Evolutionary conservation across 108 stramenopile species (phyloP).

Genomic region (Pseudonitzschia multiseries): DNA sequence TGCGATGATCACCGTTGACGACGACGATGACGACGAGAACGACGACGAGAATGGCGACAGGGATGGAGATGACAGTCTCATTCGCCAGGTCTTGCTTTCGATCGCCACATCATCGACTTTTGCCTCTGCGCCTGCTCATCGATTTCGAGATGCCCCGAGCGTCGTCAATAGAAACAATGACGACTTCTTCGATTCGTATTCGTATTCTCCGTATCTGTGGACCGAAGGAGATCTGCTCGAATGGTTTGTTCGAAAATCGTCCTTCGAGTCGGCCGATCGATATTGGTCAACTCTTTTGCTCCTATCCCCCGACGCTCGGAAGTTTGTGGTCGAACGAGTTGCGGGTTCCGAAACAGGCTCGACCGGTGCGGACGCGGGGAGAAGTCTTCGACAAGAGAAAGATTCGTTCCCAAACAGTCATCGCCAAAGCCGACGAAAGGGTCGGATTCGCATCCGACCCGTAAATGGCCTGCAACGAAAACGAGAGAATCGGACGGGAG

Average conservation of each 20-base stretch:
- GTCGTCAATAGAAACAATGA: neutral
- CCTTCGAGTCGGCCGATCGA: neutral
- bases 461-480: neutral
- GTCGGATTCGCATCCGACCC: neutral
- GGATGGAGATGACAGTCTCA: slow-evolving; percentile 1
- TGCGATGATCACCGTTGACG: neutral
- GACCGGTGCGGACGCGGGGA: neutral
- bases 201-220: neutral
- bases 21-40: neutral
- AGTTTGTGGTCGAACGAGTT: neutral
- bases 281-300: slow-evolving; percentile 7
- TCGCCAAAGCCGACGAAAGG: slow-evolving; percentile 4
- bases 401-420: neutral
- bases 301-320: slow-evolving; percentile 12
- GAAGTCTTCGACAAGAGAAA: neutral
- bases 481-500: neutral
- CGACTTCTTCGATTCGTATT: neutral
- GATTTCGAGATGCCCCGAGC: neutral
- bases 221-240: slow-evolving; percentile 13
- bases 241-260: slow-evolving; percentile 2
- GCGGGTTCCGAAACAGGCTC: neutral
- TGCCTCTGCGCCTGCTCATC: neutral
- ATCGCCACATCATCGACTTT: neutral
- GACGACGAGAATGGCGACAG: neutral
- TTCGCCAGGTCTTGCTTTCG: slow-evolving; percentile 11